Base-by-base conservation (phyloP, 2,329 filamentous ascomycete species). In the Stagonosporopsis vannaccii region DNA sequence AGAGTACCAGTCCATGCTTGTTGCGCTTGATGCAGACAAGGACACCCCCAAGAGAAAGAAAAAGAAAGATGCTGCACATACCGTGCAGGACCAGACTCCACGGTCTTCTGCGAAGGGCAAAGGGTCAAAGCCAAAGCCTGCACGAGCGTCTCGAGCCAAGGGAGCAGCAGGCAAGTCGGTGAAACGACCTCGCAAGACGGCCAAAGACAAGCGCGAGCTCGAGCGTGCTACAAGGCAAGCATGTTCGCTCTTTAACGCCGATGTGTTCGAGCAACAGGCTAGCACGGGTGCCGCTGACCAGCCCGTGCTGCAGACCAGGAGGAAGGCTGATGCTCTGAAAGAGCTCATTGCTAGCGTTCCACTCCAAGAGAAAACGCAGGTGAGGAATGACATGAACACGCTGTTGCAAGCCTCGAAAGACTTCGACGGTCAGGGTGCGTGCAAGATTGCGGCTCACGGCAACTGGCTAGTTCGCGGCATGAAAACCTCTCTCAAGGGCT, bases 381-480 rank as follows among this genome's bases (percentile, higher is more conserved):
- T 71, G 0, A 61, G 59, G 3, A 46, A 53, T 9, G 79, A 83
- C 43, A 79, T 73, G 57, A 65, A 56, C 1, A 65, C 62, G 8
- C 65, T 83, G 0, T 15, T 75, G 0, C 59, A 71, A 8, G 80
- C 80, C 0, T 76, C 73, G 1, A 78, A 71, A 39, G 68, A 77
- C 5, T 82, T 83, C 51, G 59, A 70, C 58, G 79, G 80, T 0
- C 64, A 62, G 1, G 75, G 71, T 0, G 59, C 65, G 3, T 74
- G 77, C 5, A 78, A 66, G 17, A 4, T 56, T 26, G 26, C 66
- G 6, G 59, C 66, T 46, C 74, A 73, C 25, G 70, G 74, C 1
- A 65, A 70, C 13, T 84, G 81, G 80, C 41, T 67, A 0, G 69
- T 85, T 1, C 79, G 72, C 19, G 82, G 83, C 0, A 82, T 85